Base-by-base conservation (phyloP, 805 yeast genomes). In the Ogataea pilisensis region DNA sequence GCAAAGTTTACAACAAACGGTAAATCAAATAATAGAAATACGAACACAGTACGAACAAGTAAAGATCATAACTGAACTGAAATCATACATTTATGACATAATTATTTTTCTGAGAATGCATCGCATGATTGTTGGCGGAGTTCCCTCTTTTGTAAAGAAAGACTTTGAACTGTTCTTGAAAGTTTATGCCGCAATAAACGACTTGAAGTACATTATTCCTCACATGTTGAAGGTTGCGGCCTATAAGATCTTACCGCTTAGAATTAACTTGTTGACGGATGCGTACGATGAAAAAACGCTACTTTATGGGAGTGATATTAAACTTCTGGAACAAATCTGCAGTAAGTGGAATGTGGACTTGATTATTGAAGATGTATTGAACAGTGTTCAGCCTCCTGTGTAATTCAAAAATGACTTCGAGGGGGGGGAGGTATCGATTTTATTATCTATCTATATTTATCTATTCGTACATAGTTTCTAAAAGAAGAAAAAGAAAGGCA, bases 81-180 rank as follows among this genome's bases (percentile, higher is more conserved):
- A 54, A 33, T 55, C 81, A 5, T 81, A 80, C 48, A 69, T 77
- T 44, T 75, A 77, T 45, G 85, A 80, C 53, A 66, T 81, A 12
- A 55, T 77, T 2, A 64, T 79, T 2, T 75, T 70, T 49, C 50
- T 74, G 2, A 61, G 87, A 33, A 68, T 70, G 39, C 82, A 80
- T 49, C 54, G 86, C 31, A 69, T 77, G 54, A 77, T 78, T 2
- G 45, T 52, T 18, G 65, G 70, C 1, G 86, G 86, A 0, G 53
- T 79, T 0, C 70, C 80, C 1, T 76, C 82, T 0, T 54, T 59
- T 37, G 61, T 73, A 2, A 54, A 70, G 9, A 43, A 53, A 2
- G 80, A 77, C 37, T 57, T 78, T 28, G 72, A 68, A 21, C 40
- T 51, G 8, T 54, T 68, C 39, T 61, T 68, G 2, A 60, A 65